Percentiles rank a stretch among this genome's conserved stretches.
Conservation (phyloP, 805 yeast species). For the Blastobotrys attinorum region DNA sequence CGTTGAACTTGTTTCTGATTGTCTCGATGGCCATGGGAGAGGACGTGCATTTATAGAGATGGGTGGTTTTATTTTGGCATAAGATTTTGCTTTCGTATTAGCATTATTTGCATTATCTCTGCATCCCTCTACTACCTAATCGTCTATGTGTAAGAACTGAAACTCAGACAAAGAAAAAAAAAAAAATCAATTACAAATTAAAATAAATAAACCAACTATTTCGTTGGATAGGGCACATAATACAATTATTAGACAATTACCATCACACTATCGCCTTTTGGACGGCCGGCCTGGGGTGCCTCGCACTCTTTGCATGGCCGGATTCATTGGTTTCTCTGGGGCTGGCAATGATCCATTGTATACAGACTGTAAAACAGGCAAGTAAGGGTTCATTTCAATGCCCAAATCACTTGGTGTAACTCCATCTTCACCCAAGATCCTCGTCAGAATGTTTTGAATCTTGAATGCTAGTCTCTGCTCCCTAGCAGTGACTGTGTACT, state of each 20-base stretch:
- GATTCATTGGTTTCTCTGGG: constrained; percentile 19
- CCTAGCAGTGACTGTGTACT: constrained; percentile 21
- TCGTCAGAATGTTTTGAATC: constrained; percentile 33
- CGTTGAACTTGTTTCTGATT: constrained; percentile 64
- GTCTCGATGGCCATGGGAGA: constrained; percentile 41
- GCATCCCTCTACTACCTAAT: background rate
- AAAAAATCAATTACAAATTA: background rate
- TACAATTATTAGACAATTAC: background rate
- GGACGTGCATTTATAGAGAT: constrained; percentile 40
- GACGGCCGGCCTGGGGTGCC: background rate
- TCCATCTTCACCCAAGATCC: constrained; percentile 32
- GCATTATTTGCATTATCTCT: background rate
- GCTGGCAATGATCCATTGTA: constrained; percentile 72
- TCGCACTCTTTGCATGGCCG: background rate
- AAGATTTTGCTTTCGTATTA: background rate
- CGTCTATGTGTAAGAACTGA: background rate
- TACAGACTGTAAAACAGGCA: constrained; percentile 68
- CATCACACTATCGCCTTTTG: background rate
- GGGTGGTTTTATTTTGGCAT: background rate
- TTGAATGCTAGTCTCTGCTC: constrained; percentile 30
- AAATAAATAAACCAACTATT: background rate
- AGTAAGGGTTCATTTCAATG: constrained; percentile 21
- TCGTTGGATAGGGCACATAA: too few relatives aligned
- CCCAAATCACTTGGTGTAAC: constrained; percentile 17
- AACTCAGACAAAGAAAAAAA: background rate